Percentiles rank a stretch among this genome's conserved stretches.
These are phyloP conservation scores for Mucor mucedo DNA, from an alignment of 371 early-diverging fungal species.

Conservation along the genomic window DNA sequence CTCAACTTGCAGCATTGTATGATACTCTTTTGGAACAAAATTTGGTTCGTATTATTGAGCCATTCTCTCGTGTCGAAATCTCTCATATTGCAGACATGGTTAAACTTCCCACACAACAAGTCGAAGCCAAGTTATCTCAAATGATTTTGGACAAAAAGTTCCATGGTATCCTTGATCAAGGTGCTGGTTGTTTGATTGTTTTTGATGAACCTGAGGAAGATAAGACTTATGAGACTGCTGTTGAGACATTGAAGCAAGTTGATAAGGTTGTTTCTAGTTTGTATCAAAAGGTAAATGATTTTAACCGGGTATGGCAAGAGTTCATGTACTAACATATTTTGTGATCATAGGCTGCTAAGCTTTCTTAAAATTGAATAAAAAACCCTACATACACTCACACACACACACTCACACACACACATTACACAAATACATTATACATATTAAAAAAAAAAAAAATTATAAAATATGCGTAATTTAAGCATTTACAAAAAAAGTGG, in stretches of 20 bases:
- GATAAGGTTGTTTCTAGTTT: constrained; percentile 93
- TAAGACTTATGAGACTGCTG: constrained; percentile 89
- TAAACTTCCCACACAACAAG: constrained; percentile 87
- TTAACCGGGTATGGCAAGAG: background rate
- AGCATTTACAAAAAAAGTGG: background rate
- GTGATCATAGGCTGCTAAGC: constrained; percentile 36
- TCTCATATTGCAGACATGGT: constrained; percentile 93
- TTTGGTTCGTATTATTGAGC: constrained; percentile 97
- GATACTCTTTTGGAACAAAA: constrained; percentile 98
- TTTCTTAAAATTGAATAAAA: constrained; percentile 20
- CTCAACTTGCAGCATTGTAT: constrained; percentile 90
- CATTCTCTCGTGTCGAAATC: constrained; percentile 97
- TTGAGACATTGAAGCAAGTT: constrained; percentile 96
- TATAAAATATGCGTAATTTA: background rate
- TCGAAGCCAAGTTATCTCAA: constrained; percentile 95
- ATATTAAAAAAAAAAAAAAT: constrained; percentile 1
- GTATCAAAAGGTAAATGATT: constrained; percentile 73
- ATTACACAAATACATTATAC: background rate
- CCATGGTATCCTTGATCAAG: constrained; percentile 96
- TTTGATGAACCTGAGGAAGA: constrained; percentile 91
- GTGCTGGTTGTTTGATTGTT: constrained; percentile 91
- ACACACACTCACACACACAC: background rate
- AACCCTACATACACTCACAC: background rate
- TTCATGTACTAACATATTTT: background rate
- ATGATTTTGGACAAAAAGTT: constrained; percentile 98